phyloP scores from a whole-genome alignment of 495 filamentous ascomycete species.

The Penicillium bovifimosum region DNA sequence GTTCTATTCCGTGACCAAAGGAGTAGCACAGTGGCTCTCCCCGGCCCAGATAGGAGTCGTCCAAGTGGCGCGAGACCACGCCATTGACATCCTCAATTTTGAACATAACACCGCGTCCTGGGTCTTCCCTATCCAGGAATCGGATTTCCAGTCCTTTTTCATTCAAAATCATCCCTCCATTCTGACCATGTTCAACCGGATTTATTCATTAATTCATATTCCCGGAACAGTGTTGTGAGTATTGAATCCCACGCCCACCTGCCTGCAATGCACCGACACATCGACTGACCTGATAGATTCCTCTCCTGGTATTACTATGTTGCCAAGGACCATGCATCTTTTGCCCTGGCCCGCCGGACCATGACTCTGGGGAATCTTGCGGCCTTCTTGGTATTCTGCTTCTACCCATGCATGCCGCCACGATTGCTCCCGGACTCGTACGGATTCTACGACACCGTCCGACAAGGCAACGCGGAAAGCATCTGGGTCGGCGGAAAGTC shows the following conservation, averaged over 20 bases:
- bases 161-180: constrained; percentile 48
- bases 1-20: constrained; percentile 57
- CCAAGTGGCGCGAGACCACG: constrained; percentile 61
- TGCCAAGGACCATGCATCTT: constrained; percentile 46
- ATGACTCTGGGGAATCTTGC: constrained; percentile 59
- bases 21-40: constrained; percentile 44
- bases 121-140: constrained; percentile 51
- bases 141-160: constrained; percentile 56
- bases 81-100: constrained; percentile 54
- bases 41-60: constrained; percentile 51
- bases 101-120: constrained; percentile 53
- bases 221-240: constrained; percentile 60
- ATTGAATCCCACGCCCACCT: neutral
- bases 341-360: constrained; percentile 54
- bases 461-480: constrained; percentile 55
- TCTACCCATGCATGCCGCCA: constrained; percentile 63
- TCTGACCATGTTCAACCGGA: constrained; percentile 55
- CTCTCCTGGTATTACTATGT: constrained; percentile 63
- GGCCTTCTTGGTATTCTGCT: constrained; percentile 56
- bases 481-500: constrained; percentile 56
- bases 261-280: neutral
- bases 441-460: constrained; percentile 59
- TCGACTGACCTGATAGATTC: constrained; percentile 37
- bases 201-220: constrained; percentile 62
- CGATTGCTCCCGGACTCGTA: constrained; percentile 55